A percentile compares a stretch with the other conserved stretches of the same genome.
These are phyloP conservation scores for Lasiodiplodia sp. DNA, from an alignment of 2,329 filamentous ascomycete genomes.

Conservation along the genomic window DNA sequence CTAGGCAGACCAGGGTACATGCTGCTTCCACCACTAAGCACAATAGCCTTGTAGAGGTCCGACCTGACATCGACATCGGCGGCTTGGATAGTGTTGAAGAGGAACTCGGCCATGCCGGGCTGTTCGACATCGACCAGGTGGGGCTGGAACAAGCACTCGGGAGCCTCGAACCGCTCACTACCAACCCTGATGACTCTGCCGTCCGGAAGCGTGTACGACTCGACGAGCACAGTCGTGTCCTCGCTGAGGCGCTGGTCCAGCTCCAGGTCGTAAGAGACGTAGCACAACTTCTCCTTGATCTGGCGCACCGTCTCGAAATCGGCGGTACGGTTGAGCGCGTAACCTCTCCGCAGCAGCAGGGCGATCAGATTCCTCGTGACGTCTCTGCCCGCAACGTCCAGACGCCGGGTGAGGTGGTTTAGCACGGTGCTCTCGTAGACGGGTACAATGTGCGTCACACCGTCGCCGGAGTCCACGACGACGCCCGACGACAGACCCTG, in stretches of 20 bases:
- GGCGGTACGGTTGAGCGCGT: conserved; percentile 95
- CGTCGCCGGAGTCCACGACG: conserved; percentile 98
- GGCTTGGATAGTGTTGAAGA: conserved; percentile 98
- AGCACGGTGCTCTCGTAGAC: conserved; percentile 98
- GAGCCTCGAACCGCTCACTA: conserved; percentile 96
- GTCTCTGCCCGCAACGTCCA: conserved; percentile 95
- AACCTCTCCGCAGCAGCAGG: conserved; percentile 89
- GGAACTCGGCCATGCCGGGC: conserved; percentile 92
- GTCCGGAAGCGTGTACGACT: conserved; percentile 96
- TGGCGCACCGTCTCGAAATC: conserved; percentile 99
- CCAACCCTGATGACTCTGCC: conserved; percentile 95
- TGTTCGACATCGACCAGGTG: conserved; percentile 98
- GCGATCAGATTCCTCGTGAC: conserved; percentile 99
- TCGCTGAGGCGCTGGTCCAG: conserved; percentile 95
- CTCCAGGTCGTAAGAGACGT: conserved; percentile 97
- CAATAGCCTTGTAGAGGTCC: conserved; percentile 95
- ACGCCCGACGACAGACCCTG: conserved; percentile 87
- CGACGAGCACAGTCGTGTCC: conserved; percentile 95
- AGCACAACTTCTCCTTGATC: conserved; percentile 99
- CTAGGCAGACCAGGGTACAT: conserved; percentile 98
- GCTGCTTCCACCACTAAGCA: conserved; percentile 94
- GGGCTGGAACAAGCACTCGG: conserved; percentile 97
- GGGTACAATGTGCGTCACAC: conserved; percentile 97
- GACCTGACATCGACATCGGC: conserved; percentile 95
- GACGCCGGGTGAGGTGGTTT: conserved; percentile 91